These are phyloP conservation scores for Immersiporthe knoxdaviesiana DNA, from an alignment of 2,329 filamentous ascomycete species.

Conservation along the genomic window DNA sequence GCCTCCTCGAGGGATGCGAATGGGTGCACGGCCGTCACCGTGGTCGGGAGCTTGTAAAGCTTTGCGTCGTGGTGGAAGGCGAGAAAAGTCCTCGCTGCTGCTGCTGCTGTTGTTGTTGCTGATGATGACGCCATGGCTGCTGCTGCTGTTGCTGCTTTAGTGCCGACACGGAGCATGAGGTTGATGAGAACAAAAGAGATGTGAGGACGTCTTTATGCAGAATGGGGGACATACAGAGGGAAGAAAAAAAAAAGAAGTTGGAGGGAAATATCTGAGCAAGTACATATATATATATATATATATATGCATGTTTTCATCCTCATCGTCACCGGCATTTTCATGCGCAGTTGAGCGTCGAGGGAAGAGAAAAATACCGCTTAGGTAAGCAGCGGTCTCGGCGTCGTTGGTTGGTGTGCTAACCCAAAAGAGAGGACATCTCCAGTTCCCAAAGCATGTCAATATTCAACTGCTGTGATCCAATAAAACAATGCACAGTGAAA, in stretches of 20 bases:
- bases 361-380: not conserved
- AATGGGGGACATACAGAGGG: too few species aligned
- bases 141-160: not conserved
- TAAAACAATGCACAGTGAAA: not conserved
- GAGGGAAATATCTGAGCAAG: not conserved
- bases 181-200: not conserved
- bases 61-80: constrained; percentile 50
- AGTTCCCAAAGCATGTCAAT: too few species aligned
- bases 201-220: not conserved
- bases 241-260: not conserved
- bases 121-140: constrained; percentile 12
- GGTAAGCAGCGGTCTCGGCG: not conserved
- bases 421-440: not conserved
- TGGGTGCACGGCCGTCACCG: constrained; percentile 51
- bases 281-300: not conserved
- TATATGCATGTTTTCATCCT: too few species aligned
- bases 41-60: constrained; percentile 47
- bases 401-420: not conserved
- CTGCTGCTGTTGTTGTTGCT: constrained; percentile 23
- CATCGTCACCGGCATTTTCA: not conserved
- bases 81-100: constrained; percentile 44
- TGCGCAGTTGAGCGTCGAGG: not conserved
- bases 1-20: constrained; percentile 54
- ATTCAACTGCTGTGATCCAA: too few species aligned
- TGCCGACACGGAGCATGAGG: not conserved